A percentile compares a stretch with the other conserved stretches of the same genome.
These are phyloP conservation scores for Dioscorea dumetorum DNA, from an alignment of 106 monocot species.

Conservation along the genomic window DNA sequence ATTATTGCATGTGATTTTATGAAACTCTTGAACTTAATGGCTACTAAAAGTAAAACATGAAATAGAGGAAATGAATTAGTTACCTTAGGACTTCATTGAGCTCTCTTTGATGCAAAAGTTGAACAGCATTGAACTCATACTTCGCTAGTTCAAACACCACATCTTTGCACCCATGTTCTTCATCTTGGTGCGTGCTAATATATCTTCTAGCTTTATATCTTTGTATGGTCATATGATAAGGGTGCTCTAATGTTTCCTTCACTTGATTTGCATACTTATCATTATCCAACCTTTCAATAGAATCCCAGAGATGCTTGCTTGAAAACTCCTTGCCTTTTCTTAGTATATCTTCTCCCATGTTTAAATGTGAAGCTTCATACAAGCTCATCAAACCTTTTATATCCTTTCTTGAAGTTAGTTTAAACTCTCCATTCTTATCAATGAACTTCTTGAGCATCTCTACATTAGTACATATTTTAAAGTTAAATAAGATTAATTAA, in stretches of 20 bases:
- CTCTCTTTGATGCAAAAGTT: constrained; percentile 27
- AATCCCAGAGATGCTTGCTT: constrained; percentile 10
- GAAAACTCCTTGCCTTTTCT: constrained; percentile 31
- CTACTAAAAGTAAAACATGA: background rate
- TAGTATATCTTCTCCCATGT: constrained; percentile 29
- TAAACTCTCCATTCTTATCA: constrained; percentile 18
- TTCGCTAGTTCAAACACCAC: constrained; percentile 23
- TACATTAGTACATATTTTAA: background rate
- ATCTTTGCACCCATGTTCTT: background rate
- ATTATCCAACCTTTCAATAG: constrained; percentile 9
- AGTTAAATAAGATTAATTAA: no score
- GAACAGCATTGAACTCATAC: constrained; percentile 29
- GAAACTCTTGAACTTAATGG: background rate
- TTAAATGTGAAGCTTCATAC: constrained; percentile 40
- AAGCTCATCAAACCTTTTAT: constrained; percentile 32
- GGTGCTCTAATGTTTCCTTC: constrained; percentile 20
- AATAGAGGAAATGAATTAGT: background rate
- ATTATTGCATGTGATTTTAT: background rate
- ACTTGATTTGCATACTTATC: constrained; percentile 6
- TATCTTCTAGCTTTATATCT: constrained; percentile 15
- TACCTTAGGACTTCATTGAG: constrained; percentile 25
- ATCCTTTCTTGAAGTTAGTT: constrained; percentile 11
- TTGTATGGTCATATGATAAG: constrained; percentile 25
- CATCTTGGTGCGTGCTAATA: background rate
- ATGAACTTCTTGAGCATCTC: constrained; percentile 28